Base-by-base conservation (phyloP, 192 early-diverging fungal species). In the Linnemannia schmuckeri region DNA sequence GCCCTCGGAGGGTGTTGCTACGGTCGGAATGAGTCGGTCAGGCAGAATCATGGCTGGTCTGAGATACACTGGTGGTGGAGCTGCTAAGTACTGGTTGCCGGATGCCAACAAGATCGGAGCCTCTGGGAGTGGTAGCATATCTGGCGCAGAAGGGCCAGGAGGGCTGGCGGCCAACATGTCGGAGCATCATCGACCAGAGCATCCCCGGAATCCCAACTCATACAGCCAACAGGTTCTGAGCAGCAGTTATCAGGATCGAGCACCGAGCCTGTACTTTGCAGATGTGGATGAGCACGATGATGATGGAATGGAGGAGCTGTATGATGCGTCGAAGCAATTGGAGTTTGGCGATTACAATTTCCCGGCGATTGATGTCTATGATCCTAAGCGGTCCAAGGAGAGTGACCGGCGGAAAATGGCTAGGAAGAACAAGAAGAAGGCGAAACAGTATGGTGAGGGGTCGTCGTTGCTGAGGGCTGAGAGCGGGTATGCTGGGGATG, bases 111-210 rank as follows among this genome's bases (percentile, higher is more conserved):
- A 79, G n/a, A 78, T 85, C 44, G 70, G 72, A 20, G 88, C 88
- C 78, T 93, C 96, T 18, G 95, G 96, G 82, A 95, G 94, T 3
- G 93, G 96, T 68, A 89, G 93, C 76, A 94, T 94, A 76, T 38
- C 66, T 33, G 42, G 27, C 17, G 33, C 47, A 70, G 44, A 22
- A 13, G 66, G 68, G 24, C 90, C 85, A 82, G 93, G 87, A 17
- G 96, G 91, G 52, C 92, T 93, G 20, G 82, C 97, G 76, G 89
- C 92, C 69, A 88, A 37, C 22, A 42, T 66, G 61, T 66, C 61
- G 4, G 61, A 66, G 27, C 61, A 66, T 35, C 61, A 27, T 47
- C 82, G 82, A 40, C 82, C 82, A 35, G 82, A 84, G 4, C 35
- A 75, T 49, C 18, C 41, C 8, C 63, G 74, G 27, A 85, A 85